Conservation (phyloP, 1,284 basidiomycete genomes). For the Marasmius sp. region DNA sequence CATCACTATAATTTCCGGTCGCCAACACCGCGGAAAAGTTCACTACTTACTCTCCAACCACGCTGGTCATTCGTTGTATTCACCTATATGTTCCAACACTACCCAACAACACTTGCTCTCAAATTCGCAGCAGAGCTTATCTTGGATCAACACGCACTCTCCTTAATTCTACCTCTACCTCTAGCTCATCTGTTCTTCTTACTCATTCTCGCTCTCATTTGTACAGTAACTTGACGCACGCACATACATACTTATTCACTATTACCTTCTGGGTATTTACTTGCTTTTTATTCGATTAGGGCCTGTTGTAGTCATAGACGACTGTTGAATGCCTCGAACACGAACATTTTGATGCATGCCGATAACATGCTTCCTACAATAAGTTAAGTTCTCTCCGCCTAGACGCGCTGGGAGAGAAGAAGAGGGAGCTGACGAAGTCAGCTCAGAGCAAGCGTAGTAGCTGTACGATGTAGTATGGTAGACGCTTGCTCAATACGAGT, state of each 20-base stretch:
- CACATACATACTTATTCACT: background rate
- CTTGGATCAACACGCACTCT: background rate
- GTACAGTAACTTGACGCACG: background rate
- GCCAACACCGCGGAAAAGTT: background rate
- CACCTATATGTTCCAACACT: background rate
- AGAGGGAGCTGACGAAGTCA: no score
- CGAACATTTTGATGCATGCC: no score
- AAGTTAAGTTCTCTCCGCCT: no score
- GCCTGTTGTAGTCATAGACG: no score
- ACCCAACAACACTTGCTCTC: background rate
- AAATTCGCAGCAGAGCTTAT: background rate
- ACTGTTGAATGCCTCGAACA: no score
- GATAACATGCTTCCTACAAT: no score
- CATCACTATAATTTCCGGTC: background rate
- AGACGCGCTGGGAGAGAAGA: no score
- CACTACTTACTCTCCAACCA: background rate
- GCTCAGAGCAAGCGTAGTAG: no score
- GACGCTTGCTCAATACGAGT: no score
- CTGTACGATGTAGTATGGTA: no score
- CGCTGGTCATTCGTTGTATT: background rate
- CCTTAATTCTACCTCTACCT: background rate
- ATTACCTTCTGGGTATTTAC: background rate
- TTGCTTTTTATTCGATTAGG: background rate
- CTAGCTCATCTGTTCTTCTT: background rate
- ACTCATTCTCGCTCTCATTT: background rate